phyloP scores from a whole-genome alignment of 192 early-diverging fungal genomes.

The Umbelopsis sp. region DNA sequence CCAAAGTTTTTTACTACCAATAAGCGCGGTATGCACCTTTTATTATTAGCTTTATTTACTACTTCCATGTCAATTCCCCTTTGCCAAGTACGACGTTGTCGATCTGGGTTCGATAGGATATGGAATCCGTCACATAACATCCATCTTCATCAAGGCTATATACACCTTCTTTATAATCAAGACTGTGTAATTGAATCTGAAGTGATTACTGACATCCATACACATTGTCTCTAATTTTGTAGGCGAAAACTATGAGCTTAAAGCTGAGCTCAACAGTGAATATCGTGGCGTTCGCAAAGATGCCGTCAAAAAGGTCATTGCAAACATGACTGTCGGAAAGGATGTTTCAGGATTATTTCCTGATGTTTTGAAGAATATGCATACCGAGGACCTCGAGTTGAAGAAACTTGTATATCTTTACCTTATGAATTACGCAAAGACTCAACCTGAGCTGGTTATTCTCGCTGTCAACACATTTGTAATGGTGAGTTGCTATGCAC shows the following conservation, averaged over 20 bases:
- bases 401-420: slow-evolving; percentile 99
- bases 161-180: neutral
- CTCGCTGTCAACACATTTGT: slow-evolving; percentile 98
- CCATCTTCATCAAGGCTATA: neutral
- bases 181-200: neutral
- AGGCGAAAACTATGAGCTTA: slow-evolving; percentile 99
- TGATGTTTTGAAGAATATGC: slow-evolving; percentile 99
- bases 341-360: slow-evolving; percentile 95
- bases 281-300: slow-evolving; percentile 95
- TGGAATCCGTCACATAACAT: neutral
- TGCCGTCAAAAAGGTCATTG: slow-evolving; percentile 98
- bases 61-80: neutral
- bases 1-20: slow-evolving; percentile 78
- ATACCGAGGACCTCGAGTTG: slow-evolving; percentile 95
- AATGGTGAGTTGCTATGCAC: slow-evolving; percentile 64
- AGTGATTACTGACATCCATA: neutral
- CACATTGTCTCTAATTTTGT: neutral
- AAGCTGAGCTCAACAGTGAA: slow-evolving; percentile 95
- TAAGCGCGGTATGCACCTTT: slow-evolving; percentile 61
- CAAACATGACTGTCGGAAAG: slow-evolving; percentile 99
- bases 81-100: neutral
- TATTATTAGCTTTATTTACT: neutral
- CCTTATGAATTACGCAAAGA: slow-evolving; percentile 97
- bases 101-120: neutral
- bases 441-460: slow-evolving; percentile 95